A percentile compares a stretch with the other conserved stretches of the same genome.
Evolutionary conservation across 441 rosid genomes (phyloP).

Genomic region (Geranium incanum): DNA sequence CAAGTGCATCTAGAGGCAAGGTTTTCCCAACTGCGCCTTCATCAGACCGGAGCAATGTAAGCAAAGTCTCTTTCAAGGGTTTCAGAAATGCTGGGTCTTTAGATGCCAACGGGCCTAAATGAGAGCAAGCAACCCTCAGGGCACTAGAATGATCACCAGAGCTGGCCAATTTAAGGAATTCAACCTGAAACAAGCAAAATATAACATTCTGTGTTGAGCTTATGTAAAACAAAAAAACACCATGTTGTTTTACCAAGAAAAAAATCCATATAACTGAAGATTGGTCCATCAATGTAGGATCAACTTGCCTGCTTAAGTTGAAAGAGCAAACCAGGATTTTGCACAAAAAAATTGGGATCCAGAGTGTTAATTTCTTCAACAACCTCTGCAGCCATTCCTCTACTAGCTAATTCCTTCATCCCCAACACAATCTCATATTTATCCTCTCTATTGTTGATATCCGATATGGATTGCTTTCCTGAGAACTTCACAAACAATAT

Average conservation of each 20-base stretch:
- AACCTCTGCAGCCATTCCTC: slow-evolving; percentile 85
- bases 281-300: neutral
- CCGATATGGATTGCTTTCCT: slow-evolving; percentile 23
- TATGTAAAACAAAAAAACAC: neutral
- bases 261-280: neutral
- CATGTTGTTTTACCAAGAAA: neutral
- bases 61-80: slow-evolving; percentile 80
- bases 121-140: slow-evolving; percentile 63
- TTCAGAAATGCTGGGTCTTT: slow-evolving; percentile 56
- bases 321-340: slow-evolving; percentile 62
- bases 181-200: slow-evolving; percentile 42
- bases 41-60: slow-evolving; percentile 59
- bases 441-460: slow-evolving; percentile 32
- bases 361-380: slow-evolving; percentile 58
- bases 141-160: slow-evolving; percentile 74
- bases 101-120: slow-evolving; percentile 83
- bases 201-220: neutral
- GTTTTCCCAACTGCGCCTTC: slow-evolving; percentile 47
- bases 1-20: slow-evolving; percentile 63
- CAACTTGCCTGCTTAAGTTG: slow-evolving; percentile 77
- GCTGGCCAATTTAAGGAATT: slow-evolving; percentile 72
- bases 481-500: slow-evolving; percentile 30
- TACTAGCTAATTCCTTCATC: slow-evolving; percentile 69
- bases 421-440: slow-evolving; percentile 62
- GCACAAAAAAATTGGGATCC: slow-evolving; percentile 60